Conservation (phyloP, 345 rosid genomes). For the Arabis hirsuta region DNA sequence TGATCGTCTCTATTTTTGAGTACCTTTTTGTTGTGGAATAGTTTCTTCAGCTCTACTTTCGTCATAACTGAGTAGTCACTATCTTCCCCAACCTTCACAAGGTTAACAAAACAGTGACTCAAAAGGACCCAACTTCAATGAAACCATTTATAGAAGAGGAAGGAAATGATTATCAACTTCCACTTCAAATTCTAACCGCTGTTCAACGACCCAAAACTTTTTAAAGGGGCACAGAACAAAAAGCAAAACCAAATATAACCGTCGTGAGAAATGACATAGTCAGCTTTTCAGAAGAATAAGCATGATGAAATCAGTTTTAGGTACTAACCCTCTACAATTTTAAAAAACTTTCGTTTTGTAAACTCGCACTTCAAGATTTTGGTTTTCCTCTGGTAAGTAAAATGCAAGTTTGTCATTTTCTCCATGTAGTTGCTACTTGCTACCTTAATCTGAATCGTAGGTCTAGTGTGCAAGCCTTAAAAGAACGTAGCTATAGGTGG, state of each 20-base stretch:
- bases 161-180: too few relatives aligned
- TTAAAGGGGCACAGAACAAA: too few relatives aligned
- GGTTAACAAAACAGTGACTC: conserved; percentile 15
- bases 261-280: not conserved
- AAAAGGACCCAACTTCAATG: too few relatives aligned
- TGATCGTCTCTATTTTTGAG: conserved; percentile 7
- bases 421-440: conserved; percentile 2
- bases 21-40: conserved; percentile 78
- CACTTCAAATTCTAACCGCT: too few relatives aligned
- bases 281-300: not conserved
- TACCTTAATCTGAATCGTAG: not conserved
- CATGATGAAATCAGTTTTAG: not conserved
- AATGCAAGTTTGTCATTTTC: conserved; percentile 14
- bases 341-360: not conserved
- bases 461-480: not conserved
- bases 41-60: conserved; percentile 71
- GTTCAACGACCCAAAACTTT: too few relatives aligned
- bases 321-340: not conserved
- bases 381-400: not conserved
- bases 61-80: conserved; percentile 74
- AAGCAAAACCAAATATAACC: not conserved
- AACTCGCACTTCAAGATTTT: not conserved
- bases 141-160: too few relatives aligned
- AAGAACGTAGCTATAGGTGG: conserved; percentile 2
- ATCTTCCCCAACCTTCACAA: conserved; percentile 74